These are phyloP conservation scores for Zymoseptoria brevis DNA, from an alignment of 2,329 filamentous ascomycete species.

Conservation along the genomic window DNA sequence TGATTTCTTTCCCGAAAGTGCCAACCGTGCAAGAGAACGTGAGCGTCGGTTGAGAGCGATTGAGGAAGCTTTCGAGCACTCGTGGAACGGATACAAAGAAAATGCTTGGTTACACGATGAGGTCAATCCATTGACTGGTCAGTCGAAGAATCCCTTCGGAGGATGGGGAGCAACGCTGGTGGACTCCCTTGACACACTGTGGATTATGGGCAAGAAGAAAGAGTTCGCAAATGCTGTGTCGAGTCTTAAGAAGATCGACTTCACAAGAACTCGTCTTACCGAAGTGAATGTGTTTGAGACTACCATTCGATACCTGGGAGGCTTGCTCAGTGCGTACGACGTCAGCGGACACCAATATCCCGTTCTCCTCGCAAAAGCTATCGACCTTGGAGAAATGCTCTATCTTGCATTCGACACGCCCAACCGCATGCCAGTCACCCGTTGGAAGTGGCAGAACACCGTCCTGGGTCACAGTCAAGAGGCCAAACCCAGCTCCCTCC, in stretches of 20 bases:
- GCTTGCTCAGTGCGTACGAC: conserved; percentile 61
- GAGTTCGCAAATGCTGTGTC: conserved; percentile 59
- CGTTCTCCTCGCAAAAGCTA: conserved; percentile 52
- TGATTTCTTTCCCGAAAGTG: conserved; percentile 57
- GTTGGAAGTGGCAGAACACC: conserved; percentile 48
- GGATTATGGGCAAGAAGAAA: conserved; percentile 60
- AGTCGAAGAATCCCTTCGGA: conserved; percentile 67
- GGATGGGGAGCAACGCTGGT: conserved; percentile 87
- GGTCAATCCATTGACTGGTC: conserved; percentile 50
- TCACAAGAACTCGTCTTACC: conserved; percentile 43
- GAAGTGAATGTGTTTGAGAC: conserved; percentile 63
- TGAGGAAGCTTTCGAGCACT: conserved; percentile 64
- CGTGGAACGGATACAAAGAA: conserved; percentile 75
- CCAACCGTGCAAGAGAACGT: conserved; percentile 52
- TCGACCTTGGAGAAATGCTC: conserved; percentile 56
- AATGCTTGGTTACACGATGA: conserved; percentile 84
- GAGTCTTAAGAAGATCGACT: conserved; percentile 54
- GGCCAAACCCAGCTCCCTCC: conserved; percentile 30
- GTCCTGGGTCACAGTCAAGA: conserved; percentile 23
- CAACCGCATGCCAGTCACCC: conserved; percentile 56
- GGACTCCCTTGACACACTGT: conserved; percentile 66
- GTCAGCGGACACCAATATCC: conserved; percentile 43
- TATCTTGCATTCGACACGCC: conserved; percentile 62
- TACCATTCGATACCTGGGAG: conserved; percentile 64
- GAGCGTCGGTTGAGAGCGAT: conserved; percentile 57